A percentile compares a stretch with the other conserved stretches of the same genome.
Conservation (phyloP, 257 asterid genomes). For the Perilla frutescens region DNA sequence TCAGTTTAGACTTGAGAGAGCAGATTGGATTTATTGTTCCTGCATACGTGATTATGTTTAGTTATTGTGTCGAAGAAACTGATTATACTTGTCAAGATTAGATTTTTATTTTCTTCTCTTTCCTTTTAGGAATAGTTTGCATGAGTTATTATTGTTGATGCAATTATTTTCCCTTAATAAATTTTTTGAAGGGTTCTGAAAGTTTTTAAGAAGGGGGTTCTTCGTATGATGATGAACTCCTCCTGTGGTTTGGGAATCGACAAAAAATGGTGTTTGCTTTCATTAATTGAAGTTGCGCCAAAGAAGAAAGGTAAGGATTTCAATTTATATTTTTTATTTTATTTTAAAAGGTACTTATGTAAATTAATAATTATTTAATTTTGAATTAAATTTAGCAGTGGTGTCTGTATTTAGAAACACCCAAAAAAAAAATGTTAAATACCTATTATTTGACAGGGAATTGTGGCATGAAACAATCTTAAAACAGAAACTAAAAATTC, state of each 20-base stretch:
- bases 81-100: background rate
- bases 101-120: background rate
- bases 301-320: too few relatives aligned
- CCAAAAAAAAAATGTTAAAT: too few relatives aligned
- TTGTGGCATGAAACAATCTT: too few relatives aligned
- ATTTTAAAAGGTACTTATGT: too few relatives aligned
- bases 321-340: too few relatives aligned
- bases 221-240: conserved; percentile 8
- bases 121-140: conserved; percentile 8
- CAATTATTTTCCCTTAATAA: background rate
- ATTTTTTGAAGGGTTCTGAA: background rate
- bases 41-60: conserved; percentile 3
- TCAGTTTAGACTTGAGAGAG: conserved; percentile 8
- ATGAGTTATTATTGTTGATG: conserved; percentile 20
- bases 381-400: too few relatives aligned
- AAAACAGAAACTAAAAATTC: too few relatives aligned
- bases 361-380: too few relatives aligned
- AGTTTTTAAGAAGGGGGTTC: background rate
- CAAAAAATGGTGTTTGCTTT: too few relatives aligned
- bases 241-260: conserved; percentile 21
- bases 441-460: too few relatives aligned
- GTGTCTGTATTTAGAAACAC: too few relatives aligned
- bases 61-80: background rate
- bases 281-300: too few relatives aligned
- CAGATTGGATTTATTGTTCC: conserved; percentile 44